Evolutionary conservation across 306 rosid species (phyloP), one percentile per base, ranked within the genome.

Genomic region (Mucuna pruriens): DNA sequence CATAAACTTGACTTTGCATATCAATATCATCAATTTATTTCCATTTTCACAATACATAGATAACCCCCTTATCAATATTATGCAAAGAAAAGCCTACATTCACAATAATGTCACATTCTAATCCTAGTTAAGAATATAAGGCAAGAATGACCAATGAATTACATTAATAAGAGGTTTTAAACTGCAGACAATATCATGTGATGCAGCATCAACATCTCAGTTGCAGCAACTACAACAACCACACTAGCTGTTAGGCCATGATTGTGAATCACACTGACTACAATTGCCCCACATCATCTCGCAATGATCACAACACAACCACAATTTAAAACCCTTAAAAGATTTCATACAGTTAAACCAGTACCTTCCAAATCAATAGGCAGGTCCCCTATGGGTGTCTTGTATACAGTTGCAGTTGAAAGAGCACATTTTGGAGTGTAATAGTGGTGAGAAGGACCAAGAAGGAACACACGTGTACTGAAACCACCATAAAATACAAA

Each of bases 291-390:
- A 2, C 23, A 7, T 54, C 19, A 52, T 19, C 34, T 64, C 34
- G 2, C 78, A 72, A 40, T 67, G 4, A 0, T 5, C 0, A 15
- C 36, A 23, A 12, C 10, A 4, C 9, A 57, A 20, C 54, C n/a
- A 6, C 23, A 42, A 42, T n/a, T 42, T 42, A 75, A 40, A 42
- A 42, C n/a, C 55, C 39, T 23, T 57, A 23, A 39, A 39, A 39
- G 42, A 52, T 40, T 12, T 55, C 19, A 83, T 19, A 60, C 68
- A 36, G 7, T 60, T 20, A 48, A 10, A 63, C 31, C 22, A 4
- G 23, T 85, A 96, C 99, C 99, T 92, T 96, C 99, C 90, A 96
- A 86, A 90, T 96, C 99, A 85, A 94, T 83, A 62, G 98, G 92
- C 25, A 96, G 90, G 86, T 96, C 92, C 45, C 98, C 98, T 6